Percentiles rank a stretch among this genome's conserved stretches.
These are phyloP conservation scores for Eimeria necatrix DNA, from an alignment of 169 alveolate species.

Conservation along the genomic window DNA sequence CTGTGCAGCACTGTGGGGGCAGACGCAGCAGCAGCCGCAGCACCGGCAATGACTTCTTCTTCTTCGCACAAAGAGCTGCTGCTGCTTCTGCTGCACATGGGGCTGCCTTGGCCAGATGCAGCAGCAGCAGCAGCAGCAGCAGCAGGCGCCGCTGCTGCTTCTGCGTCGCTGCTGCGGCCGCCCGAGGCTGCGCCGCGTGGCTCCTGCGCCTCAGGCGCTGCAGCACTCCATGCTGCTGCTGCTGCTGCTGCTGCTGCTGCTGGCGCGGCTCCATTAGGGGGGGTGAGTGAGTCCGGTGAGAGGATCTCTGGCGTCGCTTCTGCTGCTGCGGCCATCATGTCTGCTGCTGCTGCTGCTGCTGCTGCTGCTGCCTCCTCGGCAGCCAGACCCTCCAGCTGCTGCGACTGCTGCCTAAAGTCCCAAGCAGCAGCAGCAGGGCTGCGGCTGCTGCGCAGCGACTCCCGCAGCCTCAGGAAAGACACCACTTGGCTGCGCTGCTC, in stretches of 20 bases:
- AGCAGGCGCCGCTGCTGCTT: no score
- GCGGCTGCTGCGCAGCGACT: no score
- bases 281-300: neutral
- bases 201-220: neutral
- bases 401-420: neutral
- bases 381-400: neutral
- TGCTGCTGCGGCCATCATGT: neutral
- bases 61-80: neutral
- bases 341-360: slow-evolving; percentile 16
- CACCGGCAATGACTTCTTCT: neutral
- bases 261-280: neutral
- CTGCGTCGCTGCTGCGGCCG: no score
- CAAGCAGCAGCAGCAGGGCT: neutral
- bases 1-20: neutral
- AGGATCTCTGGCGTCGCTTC: neutral
- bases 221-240: neutral
- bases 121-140: no score
- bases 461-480: no score
- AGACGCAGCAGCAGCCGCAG: neutral
- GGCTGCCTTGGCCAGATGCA: no score
- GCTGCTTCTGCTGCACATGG: no score
- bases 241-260: slow-evolving; percentile 5
- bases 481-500: no score
- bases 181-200: no score
- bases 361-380: neutral